These are phyloP conservation scores for Fusarium fujikuroi DNA, from an alignment of 2,329 filamentous ascomycete genomes.

Conservation along the genomic window DNA sequence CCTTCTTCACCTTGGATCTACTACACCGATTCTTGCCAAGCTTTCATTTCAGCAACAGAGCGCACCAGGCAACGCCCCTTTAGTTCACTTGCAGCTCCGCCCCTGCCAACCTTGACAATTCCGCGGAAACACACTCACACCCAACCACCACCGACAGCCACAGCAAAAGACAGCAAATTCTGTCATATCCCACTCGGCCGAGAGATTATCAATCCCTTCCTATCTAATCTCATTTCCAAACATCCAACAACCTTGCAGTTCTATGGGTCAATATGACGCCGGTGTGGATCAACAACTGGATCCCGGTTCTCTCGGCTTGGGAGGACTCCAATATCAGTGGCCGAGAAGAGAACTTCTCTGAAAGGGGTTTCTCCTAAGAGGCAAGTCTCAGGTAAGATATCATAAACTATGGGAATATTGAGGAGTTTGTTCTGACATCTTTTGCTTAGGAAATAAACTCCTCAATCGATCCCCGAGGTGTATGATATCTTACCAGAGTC, in stretches of 20 bases:
- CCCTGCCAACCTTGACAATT: background rate
- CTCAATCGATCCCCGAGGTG: no score
- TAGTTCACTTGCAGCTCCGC: background rate
- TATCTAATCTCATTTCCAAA: slow-evolving; percentile 5
- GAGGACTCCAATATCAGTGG: slow-evolving; percentile 12
- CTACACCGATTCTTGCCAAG: background rate
- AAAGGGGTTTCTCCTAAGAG: background rate
- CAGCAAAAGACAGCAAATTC: background rate
- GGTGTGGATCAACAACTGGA: slow-evolving; percentile 37
- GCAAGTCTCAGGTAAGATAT: background rate
- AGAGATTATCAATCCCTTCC: background rate
- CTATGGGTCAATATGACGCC: slow-evolving; percentile 34
- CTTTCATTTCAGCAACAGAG: background rate
- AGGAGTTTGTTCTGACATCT: background rate
- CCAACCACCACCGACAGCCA: background rate
- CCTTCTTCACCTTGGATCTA: background rate
- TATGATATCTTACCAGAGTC: background rate
- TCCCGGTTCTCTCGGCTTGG: slow-evolving; percentile 21
- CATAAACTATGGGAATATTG: background rate
- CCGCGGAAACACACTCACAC: background rate
- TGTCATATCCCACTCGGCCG: background rate
- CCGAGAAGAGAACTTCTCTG: background rate
- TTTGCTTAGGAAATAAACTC: no score
- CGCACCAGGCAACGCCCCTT: background rate
- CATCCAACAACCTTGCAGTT: slow-evolving; percentile 25